A percentile compares a stretch with the other conserved stretches of the same genome.
Conservation (phyloP, 768 basidiomycete species). For the Piloderma croceum region DNA sequence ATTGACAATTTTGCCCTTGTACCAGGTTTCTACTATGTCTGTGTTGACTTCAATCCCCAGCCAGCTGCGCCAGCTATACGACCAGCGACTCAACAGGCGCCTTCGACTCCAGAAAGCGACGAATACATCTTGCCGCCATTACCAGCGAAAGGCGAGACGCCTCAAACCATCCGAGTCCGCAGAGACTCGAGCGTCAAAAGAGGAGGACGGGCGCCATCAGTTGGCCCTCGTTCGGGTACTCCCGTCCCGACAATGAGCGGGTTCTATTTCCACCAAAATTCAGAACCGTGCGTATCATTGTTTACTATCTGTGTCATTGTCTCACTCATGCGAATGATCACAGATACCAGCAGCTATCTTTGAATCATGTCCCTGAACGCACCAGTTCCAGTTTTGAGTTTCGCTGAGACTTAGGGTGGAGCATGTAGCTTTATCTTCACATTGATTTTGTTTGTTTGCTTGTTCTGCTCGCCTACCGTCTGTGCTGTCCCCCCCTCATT, state of each 20-base stretch:
- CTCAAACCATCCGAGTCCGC: slow-evolving; percentile 30
- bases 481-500: too few species aligned
- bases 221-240: slow-evolving; percentile 40
- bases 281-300: slow-evolving; percentile 88
- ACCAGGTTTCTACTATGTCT: slow-evolving; percentile 89
- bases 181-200: slow-evolving; percentile 45
- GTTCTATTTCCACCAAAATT: slow-evolving; percentile 92
- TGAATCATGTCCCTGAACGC: slow-evolving; percentile 70
- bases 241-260: slow-evolving; percentile 69
- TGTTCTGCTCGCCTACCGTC: too few species aligned
- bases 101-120: slow-evolving; percentile 25
- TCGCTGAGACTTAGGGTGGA: too few species aligned
- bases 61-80: slow-evolving; percentile 29
- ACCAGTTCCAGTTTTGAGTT: slow-evolving; percentile 82
- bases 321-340: slow-evolving; percentile 7
- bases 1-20: slow-evolving; percentile 6
- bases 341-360: slow-evolving; percentile 86
- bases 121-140: slow-evolving; percentile 23
- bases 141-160: slow-evolving; percentile 32
- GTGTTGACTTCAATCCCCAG: slow-evolving; percentile 84
- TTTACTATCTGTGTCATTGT: slow-evolving; percentile 3
- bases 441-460: too few species aligned
- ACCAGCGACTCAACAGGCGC: slow-evolving; percentile 30
- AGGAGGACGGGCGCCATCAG: slow-evolving; percentile 41
- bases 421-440: too few species aligned